A percentile compares a stretch with the other conserved stretches of the same genome.
Evolutionary conservation across 2,329 filamentous ascomycete species (phyloP).

Genomic region (Sporothrix pseudoabietina): DNA sequence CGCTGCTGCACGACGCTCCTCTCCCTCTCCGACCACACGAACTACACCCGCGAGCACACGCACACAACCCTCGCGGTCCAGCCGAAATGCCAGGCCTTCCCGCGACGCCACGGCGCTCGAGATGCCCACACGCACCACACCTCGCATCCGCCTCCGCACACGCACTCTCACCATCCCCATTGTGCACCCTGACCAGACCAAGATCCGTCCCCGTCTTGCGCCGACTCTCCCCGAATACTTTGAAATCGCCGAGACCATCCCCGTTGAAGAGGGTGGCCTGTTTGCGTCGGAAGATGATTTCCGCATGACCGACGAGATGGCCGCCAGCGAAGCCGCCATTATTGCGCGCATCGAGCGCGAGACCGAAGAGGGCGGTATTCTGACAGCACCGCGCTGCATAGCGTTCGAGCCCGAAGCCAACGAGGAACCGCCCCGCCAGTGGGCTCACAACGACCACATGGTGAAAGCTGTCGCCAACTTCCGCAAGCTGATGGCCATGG

Average conservation of each 20-base stretch:
- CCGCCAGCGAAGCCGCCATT: slow-evolving; percentile 67
- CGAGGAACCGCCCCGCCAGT: slow-evolving; percentile 76
- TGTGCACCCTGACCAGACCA: slow-evolving; percentile 61
- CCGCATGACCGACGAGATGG: slow-evolving; percentile 62
- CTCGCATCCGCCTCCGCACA: slow-evolving; percentile 55
- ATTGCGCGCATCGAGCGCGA: slow-evolving; percentile 72
- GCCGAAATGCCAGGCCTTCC: slow-evolving; percentile 31
- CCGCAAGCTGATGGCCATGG: slow-evolving; percentile 74
- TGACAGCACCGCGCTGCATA: slow-evolving; percentile 71
- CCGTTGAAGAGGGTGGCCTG: slow-evolving; percentile 62
- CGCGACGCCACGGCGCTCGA: slow-evolving; percentile 28
- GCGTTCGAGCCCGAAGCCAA: slow-evolving; percentile 71
- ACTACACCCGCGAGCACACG: slow-evolving; percentile 42
- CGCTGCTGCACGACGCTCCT: slow-evolving; percentile 31
- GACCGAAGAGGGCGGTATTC: slow-evolving; percentile 70
- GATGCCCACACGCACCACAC: slow-evolving; percentile 41
- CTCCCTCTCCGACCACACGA: slow-evolving; percentile 43
- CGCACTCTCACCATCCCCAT: slow-evolving; percentile 55
- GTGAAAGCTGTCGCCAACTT: slow-evolving; percentile 78
- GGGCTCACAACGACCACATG: slow-evolving; percentile 85
- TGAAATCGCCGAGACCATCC: slow-evolving; percentile 51
- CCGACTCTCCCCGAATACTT: slow-evolving; percentile 62
- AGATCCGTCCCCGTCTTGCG: slow-evolving; percentile 56
- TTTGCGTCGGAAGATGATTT: slow-evolving; percentile 58
- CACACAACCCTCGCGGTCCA: slow-evolving; percentile 39